These are phyloP conservation scores for Hondaea fermentalgiana DNA, from an alignment of 108 stramenopile species.

Conservation along the genomic window DNA sequence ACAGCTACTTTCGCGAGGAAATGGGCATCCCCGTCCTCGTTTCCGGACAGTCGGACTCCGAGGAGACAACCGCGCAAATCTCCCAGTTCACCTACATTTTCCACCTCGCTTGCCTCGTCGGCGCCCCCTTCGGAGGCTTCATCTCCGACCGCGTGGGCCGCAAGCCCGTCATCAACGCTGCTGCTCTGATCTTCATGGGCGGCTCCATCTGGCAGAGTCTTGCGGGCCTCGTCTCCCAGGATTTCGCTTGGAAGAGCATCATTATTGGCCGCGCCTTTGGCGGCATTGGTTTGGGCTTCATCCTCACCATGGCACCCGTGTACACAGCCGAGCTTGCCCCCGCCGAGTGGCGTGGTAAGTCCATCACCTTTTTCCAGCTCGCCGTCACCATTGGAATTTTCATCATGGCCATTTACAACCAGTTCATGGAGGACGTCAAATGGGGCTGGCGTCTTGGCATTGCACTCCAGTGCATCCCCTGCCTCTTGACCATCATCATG, in stretches of 20 bases:
- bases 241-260: not conserved
- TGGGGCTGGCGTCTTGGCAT: slow-evolving; percentile 15
- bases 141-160: not conserved
- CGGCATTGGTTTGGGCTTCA: not conserved
- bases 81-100: not conserved
- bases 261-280: not conserved
- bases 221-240: not conserved
- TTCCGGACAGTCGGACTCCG: not conserved
- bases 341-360: not conserved
- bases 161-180: not conserved
- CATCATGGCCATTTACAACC: not conserved
- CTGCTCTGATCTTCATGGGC: not conserved
- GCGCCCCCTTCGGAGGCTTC: not conserved
- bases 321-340: slow-evolving; percentile 20
- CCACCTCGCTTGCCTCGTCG: not conserved
- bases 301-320: slow-evolving; percentile 1
- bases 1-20: not conserved
- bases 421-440: not conserved
- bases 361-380: not conserved
- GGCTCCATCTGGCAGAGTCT: not conserved
- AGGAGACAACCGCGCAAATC: not conserved
- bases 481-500: not conserved
- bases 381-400: slow-evolving; percentile 12
- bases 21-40: not conserved
- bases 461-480: slow-evolving; percentile 18